Base-by-base conservation (phyloP, 2,329 filamentous ascomycete species). In the Claviceps quebecensis region DNA sequence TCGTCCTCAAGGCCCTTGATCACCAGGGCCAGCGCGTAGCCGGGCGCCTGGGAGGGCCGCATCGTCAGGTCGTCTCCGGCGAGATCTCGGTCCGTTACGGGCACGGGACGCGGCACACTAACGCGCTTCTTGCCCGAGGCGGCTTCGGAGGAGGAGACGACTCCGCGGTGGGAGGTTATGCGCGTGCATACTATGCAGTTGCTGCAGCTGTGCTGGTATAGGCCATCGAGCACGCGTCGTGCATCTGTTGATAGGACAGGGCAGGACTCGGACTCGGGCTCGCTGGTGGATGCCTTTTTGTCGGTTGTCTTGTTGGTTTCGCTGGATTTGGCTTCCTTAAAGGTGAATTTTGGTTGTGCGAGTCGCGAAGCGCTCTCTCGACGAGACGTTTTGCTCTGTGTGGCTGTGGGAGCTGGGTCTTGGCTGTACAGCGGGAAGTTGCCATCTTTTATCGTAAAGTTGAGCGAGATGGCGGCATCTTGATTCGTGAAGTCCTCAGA, bases 1-100 rank as follows among this genome's bases (percentile, higher is more conserved):
- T 95, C 89, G 62, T 94, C 87, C 58, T 87, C 75, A 3, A 94
- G 71, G 7, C 81, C 77, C 67, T 94, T 93, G 64, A 95, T 83
- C 22, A 95, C 86, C n/a, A 83, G 79, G 7, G 86, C 84, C 23
- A 95, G 77, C 9, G 88, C 87, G 44, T 83, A 68, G 4, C 77
- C 80, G 0, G 87, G 87, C 1, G 80, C 70, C 60, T 87, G 83
- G 1, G 83, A 75, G 5, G 84, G 81, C 5, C 84, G 81, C 59
- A 83, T 71, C 1, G 78, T 83, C 2, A 69, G 67, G 47, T 78
- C 73, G 41, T 78, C 75, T 22, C 59, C 56, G 8, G 59, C 70
- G 11, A 75, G 70, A 44, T 76, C 73, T 65, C 65, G 80, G 63
- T 82, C 77, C 0, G 81, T 83, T 51, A 85, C 78, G 14, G 83